Evolutionary conservation across 2,329 filamentous ascomycete species (phyloP).

Genomic region (Aspergillus thermomutatus): DNA sequence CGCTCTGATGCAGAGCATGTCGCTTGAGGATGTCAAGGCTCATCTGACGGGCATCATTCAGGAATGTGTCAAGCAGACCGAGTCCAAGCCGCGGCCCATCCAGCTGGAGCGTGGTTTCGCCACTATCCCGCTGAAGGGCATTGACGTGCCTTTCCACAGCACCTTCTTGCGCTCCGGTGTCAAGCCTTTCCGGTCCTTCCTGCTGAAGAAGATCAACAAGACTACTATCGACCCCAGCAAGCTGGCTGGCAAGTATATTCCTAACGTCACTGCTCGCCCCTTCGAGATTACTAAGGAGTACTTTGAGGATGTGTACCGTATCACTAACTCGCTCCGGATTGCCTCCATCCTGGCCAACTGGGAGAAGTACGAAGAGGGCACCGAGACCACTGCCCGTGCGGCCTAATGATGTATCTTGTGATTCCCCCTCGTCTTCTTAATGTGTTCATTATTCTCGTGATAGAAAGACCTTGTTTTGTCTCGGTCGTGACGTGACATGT

Average conservation of each 20-base stretch:
- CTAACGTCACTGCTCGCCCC: neutral
- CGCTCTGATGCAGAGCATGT: slow-evolving; percentile 79
- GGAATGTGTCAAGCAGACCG: slow-evolving; percentile 49
- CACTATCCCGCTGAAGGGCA: slow-evolving; percentile 45
- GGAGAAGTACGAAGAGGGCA: slow-evolving; percentile 62
- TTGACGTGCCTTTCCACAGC: too few relatives aligned
- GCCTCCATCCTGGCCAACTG: slow-evolving; percentile 70
- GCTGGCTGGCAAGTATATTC: too few relatives aligned
- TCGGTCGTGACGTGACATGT: too few relatives aligned
- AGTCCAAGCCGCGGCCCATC: slow-evolving; percentile 81
- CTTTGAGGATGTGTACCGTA: slow-evolving; percentile 95
- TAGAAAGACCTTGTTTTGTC: too few relatives aligned
- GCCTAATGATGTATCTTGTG: slow-evolving; percentile 10
- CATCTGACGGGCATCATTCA: slow-evolving; percentile 68
- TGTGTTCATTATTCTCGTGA: too few relatives aligned
- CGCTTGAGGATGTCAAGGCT: slow-evolving; percentile 84
- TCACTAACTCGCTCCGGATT: slow-evolving; percentile 72
- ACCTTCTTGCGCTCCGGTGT: too few relatives aligned
- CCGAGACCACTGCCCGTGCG: slow-evolving; percentile 19
- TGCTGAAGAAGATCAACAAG: too few relatives aligned
- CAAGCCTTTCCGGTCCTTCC: too few relatives aligned
- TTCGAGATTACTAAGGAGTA: too few relatives aligned
- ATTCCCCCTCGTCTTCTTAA: too few relatives aligned
- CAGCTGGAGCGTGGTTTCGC: too few relatives aligned
- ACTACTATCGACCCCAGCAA: too few relatives aligned